Base-by-base conservation (phyloP, 2,329 filamentous ascomycete species). In the Talaromyces islandicus region DNA sequence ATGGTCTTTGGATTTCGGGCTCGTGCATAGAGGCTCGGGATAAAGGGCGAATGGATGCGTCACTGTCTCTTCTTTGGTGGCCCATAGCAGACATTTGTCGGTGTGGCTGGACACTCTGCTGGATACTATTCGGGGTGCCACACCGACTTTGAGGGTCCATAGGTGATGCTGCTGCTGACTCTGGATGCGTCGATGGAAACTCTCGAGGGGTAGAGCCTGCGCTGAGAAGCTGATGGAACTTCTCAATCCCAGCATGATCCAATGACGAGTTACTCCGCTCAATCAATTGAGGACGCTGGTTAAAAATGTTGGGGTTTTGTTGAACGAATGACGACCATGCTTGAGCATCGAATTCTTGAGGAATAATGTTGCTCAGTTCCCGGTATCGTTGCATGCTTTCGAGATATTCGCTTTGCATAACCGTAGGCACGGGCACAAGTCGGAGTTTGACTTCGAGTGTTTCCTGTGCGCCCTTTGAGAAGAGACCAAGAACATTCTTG, bases 361-460 rank as follows among this genome's bases (percentile, higher is more conserved):
- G 82, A 62, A 84, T 80, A 29, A 81, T 73, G 64, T 81, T 81
- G 72, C 82, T 87, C 59, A 85, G 68, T 64, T 82, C 83, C 50
- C 83, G 80, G 65, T 86, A 83, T 61, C 80, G 82, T 65, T 85
- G 83, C 80, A 86, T 85, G 63, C 78, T 85, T 65, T 81, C 81
- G 48, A 83, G 71, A 66, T 85, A 86, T 73, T 87, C 83, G 63
- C 78, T 83, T 70, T 86, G 83, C 64, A 83, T 73, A 32, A 81
- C 82, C 57, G 84, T 89, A 19, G 87, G 83, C 38, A 96, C 88
- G 17, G 88, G 88, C 1, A 92, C 88, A 60, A 99, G 81, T 70
- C 91, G 92, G 63, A 99, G 81, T 73, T 89, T 96, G 65, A 99
- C 93, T 77, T 99, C 94, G 61, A 99, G 78, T 0, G 90, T 97